Conservation (phyloP, 2,329 filamentous ascomycete genomes). For the Penicillium sp. region DNA sequence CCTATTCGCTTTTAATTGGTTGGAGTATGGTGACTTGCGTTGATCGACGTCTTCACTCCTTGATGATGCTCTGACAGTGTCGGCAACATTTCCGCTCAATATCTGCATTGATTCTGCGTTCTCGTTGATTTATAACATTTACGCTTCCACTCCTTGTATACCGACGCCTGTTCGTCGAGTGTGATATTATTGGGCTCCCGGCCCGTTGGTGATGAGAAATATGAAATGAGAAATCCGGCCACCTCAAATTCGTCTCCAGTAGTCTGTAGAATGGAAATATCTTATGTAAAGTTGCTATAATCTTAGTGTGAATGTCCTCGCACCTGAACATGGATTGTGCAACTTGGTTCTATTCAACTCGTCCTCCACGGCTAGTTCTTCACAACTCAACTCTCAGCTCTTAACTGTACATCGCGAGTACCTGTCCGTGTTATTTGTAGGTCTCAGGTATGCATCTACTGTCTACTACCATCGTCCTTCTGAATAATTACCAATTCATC, state of each 20-base stretch:
- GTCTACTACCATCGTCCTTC: too few relatives aligned
- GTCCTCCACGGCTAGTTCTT: too few relatives aligned
- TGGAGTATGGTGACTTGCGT: slow-evolving; percentile 31
- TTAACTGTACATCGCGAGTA: too few relatives aligned
- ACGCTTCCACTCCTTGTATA: slow-evolving; percentile 9
- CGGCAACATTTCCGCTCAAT: not conserved
- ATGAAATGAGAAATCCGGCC: slow-evolving; percentile 46
- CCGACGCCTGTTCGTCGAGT: slow-evolving; percentile 8
- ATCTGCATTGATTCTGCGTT: slow-evolving; percentile 16
- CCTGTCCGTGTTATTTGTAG: too few relatives aligned
- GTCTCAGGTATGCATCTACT: too few relatives aligned
- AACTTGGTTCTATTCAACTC: too few relatives aligned
- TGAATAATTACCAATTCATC: too few relatives aligned
- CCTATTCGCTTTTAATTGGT: slow-evolving; percentile 28
- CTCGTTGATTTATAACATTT: slow-evolving; percentile 6
- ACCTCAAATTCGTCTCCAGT: slow-evolving; percentile 31
- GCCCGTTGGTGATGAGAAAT: slow-evolving; percentile 34
- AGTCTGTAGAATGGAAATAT: not conserved
- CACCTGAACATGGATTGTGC: too few relatives aligned
- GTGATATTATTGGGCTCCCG: slow-evolving; percentile 17
- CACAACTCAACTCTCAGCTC: too few relatives aligned
- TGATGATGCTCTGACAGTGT: slow-evolving; percentile 8
- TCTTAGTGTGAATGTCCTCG: too few relatives aligned
- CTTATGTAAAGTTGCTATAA: not conserved
- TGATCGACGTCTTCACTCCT: slow-evolving; percentile 24